Evolutionary conservation across 78 protist species (phyloP), one percentile per base, ranked within the genome.

Genomic region (Chrysochromulina parva): DNA sequence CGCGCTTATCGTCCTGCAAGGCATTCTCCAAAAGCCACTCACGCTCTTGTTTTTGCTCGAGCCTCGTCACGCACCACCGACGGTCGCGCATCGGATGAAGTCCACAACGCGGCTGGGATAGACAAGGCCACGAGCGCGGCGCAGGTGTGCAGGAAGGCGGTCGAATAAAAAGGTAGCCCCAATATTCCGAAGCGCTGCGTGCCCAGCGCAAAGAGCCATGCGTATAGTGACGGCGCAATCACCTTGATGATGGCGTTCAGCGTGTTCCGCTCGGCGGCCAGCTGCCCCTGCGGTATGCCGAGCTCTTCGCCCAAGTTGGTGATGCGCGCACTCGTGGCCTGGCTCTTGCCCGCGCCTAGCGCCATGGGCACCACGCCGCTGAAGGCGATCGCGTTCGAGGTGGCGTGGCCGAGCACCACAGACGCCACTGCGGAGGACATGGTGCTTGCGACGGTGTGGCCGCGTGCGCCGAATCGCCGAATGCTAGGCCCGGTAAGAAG

Each of bases 231-330:
- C 22, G 88, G 88, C 52, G 88, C 38, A 54, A 76, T 2, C 57
- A 76, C 88, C 53, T 13, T 20, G 55, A 82, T 13, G 50, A 82
- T 9, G 88, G 88, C 88, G 69, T 54, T 82, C 71, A 82, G 88
- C 53, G 88, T 82, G 69, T 20, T 6, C 22, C 88, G 88, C 88
- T 82, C 88, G 14, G 88, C 88, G 19, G 88, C 58, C 5, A 82
- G 88, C 69, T 82, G 88, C 65, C 88, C 88, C 69, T 82, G 88
- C 38, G 88, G 88, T 17, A 82, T 69, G 9, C 69, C 54, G 6
- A 13, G 69, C 88, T 58, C 65, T 48, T 53, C 88, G 38, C 55
- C 88, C 13, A 82, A 69, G 53, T 55, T 58, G 53, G 60, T 38
- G 69, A 82, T 54, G 69, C 88, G 88, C 52, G 71, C 88, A 1